Percentiles rank a stretch among this genome's conserved stretches.
phyloP scores from a whole-genome alignment of 1,139 yeast species.

The Candida pseudocylindracea region DNA sequence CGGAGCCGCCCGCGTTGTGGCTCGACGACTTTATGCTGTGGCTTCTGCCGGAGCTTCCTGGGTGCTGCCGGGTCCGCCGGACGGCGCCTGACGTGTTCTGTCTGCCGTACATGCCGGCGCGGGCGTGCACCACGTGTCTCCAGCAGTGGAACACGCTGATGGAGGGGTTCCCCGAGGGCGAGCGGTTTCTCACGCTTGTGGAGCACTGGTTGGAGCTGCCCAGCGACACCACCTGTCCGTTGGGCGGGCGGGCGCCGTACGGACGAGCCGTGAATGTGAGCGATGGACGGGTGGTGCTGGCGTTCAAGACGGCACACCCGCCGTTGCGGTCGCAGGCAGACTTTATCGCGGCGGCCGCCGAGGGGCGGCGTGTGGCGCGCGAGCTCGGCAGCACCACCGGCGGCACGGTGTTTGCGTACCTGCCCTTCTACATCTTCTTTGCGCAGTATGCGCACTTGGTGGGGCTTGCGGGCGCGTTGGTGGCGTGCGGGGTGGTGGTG shows the following conservation, averaged over 20 bases:
- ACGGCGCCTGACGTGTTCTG: conserved; percentile 22
- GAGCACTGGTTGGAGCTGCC: conserved; percentile 67
- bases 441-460: conserved; percentile 64
- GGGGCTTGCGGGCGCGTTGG: conserved; percentile 31
- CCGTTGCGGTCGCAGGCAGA: conserved; percentile 72
- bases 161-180: conserved; percentile 68
- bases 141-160: conserved; percentile 48
- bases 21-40: conserved; percentile 75
- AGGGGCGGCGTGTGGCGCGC: conserved; percentile 45
- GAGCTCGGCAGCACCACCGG: conserved; percentile 24
- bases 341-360: conserved; percentile 58
- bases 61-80: conserved; percentile 59
- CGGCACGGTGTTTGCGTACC: conserved; percentile 48
- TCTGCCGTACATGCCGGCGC: conserved; percentile 41
- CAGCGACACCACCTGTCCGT: conserved; percentile 69
- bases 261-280: too few relatives aligned
- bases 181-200: conserved; percentile 52
- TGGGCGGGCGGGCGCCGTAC: conserved; percentile 93
- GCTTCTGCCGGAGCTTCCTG: conserved; percentile 69
- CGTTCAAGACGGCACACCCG: conserved; percentile 58
- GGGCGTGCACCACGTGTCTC: conserved; percentile 57
- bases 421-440: conserved; percentile 81
- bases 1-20: conserved; percentile 82
- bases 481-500: conserved; percentile 27
- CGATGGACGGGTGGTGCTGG: conserved; percentile 7